phyloP scores from a whole-genome alignment of 805 yeast genomes.

The Saccharomyces eubayanus region DNA sequence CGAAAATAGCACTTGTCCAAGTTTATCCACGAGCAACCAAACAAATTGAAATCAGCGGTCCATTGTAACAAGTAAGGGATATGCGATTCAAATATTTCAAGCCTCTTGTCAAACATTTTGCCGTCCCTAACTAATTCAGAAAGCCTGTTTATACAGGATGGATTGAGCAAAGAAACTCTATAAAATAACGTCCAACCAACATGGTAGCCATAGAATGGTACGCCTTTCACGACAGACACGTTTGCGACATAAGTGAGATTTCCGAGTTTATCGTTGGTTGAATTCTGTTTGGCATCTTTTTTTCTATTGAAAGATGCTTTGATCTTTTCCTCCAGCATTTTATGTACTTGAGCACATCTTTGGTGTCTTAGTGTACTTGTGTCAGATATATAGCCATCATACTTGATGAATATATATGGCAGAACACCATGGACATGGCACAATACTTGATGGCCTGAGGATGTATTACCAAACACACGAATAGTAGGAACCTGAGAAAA shows the following conservation, averaged over 20 bases:
- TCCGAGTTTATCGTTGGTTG: background rate
- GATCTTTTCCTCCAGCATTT: conserved; percentile 39
- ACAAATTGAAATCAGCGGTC: conserved; percentile 71
- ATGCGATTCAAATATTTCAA: conserved; percentile 69
- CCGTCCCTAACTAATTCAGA: conserved; percentile 43
- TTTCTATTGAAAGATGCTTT: conserved; percentile 31
- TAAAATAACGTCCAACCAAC: conserved; percentile 55
- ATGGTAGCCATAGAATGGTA: conserved; percentile 79
- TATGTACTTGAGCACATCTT: conserved; percentile 35
- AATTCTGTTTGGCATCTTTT: conserved; percentile 1
- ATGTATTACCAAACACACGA: conserved; percentile 65
- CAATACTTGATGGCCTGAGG: conserved; percentile 48
- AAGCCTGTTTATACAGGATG: conserved; percentile 48
- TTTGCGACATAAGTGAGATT: conserved; percentile 44
- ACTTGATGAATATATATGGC: conserved; percentile 71
- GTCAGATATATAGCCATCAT: conserved; percentile 36
- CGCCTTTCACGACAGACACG: conserved; percentile 58
- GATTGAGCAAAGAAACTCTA: conserved; percentile 61
- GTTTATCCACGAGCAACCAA: conserved; percentile 74
- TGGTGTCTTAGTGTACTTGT: conserved; percentile 20
- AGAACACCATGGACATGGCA: conserved; percentile 78
- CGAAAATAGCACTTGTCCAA: conserved; percentile 45
- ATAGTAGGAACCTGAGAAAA: conserved; percentile 60
- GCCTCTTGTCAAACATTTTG: conserved; percentile 29
- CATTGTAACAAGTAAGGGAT: conserved; percentile 72